phyloP scores from a whole-genome alignment of 169 alveolate species.

The Eimeria sp. region DNA sequence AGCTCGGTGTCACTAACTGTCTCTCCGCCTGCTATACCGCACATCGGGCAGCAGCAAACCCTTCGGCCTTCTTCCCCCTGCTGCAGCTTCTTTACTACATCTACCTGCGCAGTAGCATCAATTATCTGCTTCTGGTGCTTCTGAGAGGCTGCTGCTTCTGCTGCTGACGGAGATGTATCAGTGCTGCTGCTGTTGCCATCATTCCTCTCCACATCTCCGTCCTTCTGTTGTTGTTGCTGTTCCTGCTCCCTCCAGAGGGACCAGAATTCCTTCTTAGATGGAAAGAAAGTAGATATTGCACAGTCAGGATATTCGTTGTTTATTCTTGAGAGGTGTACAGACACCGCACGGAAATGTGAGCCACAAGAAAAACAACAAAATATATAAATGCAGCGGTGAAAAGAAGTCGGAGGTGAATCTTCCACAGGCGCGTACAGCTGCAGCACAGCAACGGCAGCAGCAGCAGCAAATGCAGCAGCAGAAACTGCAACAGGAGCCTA shows the following conservation, averaged over 20 bases:
- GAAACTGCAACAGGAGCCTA: background rate
- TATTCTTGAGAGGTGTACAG: slow-evolving; percentile 52
- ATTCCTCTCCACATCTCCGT: background rate
- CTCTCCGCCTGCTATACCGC: slow-evolving; percentile 17
- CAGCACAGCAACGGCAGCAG: too few species aligned
- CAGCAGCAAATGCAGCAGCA: slow-evolving; percentile 27
- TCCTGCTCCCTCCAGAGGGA: slow-evolving; percentile 35
- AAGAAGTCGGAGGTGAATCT: slow-evolving; percentile 33
- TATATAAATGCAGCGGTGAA: slow-evolving; percentile 52
- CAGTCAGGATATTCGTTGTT: slow-evolving; percentile 23
- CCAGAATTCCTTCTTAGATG: background rate
- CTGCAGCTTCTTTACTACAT: slow-evolving; percentile 21
- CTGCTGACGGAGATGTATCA: background rate
- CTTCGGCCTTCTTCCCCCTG: background rate
- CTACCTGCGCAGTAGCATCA: background rate
- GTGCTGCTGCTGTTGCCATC: slow-evolving; percentile 45
- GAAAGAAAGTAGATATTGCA: background rate
- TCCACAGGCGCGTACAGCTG: slow-evolving; percentile 77
- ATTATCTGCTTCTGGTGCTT: background rate
- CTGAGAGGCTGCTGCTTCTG: background rate
- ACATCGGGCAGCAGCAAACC: slow-evolving; percentile 23
- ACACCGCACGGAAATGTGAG: slow-evolving; percentile 15
- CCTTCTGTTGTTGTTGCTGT: background rate
- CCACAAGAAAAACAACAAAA: slow-evolving; percentile 71
- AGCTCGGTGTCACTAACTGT: background rate